Conservation (phyloP, 2,329 filamentous ascomycete genomes). For the Didymella arachidicola region DNA sequence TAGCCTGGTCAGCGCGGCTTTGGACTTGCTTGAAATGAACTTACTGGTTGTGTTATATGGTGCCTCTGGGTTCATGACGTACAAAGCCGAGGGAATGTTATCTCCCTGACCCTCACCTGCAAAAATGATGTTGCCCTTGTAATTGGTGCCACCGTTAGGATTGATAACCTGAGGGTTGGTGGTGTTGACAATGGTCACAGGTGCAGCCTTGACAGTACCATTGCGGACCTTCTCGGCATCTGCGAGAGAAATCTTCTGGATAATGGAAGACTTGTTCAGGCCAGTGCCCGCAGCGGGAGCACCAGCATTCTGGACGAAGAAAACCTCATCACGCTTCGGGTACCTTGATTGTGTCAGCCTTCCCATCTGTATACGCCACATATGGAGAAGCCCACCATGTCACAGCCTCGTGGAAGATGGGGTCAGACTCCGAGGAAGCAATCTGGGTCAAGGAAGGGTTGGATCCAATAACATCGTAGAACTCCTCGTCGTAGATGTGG, state of each 20-base stretch:
- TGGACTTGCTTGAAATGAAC: slow-evolving; percentile 1
- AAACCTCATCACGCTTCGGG: slow-evolving; percentile 33
- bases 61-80: slow-evolving; percentile 34
- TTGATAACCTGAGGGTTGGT: slow-evolving; percentile 37
- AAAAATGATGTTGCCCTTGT: slow-evolving; percentile 36
- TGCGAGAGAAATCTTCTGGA: slow-evolving; percentile 37
- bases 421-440: slow-evolving; percentile 32
- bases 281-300: slow-evolving; percentile 35
- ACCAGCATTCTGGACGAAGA: slow-evolving; percentile 38
- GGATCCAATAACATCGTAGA: slow-evolving; percentile 35
- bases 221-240: slow-evolving; percentile 36
- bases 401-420: slow-evolving; percentile 38
- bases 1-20: slow-evolving; percentile 13
- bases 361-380: neutral
- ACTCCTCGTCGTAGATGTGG: slow-evolving; percentile 39
- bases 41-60: slow-evolving; percentile 37
- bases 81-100: slow-evolving; percentile 32
- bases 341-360: slow-evolving; percentile 15
- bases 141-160: slow-evolving; percentile 35
- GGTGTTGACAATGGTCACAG: slow-evolving; percentile 34
- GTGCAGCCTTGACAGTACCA: slow-evolving; percentile 29
- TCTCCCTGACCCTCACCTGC: slow-evolving; percentile 36
- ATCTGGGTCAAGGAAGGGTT: slow-evolving; percentile 34
- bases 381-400: slow-evolving; percentile 24
- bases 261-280: slow-evolving; percentile 37